Conservation (phyloP, 73 alveolate genomes). For the Paramecium caudatum region DNA sequence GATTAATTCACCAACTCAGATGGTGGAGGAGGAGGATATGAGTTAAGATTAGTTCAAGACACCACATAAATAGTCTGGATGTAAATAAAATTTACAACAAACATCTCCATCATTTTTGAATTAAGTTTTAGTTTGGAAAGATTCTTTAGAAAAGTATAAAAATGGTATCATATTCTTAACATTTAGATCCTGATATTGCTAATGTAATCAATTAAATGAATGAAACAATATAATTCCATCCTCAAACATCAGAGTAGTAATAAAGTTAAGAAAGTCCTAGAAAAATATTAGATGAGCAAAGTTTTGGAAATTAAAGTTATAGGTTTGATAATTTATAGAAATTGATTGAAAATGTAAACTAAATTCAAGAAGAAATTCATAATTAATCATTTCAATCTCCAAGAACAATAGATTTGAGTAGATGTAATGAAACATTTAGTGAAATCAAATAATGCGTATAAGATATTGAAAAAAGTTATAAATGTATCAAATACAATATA, state of each 20-base stretch:
- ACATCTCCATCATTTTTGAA: too few relatives aligned
- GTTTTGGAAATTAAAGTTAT: background rate
- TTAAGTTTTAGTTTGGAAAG: too few relatives aligned
- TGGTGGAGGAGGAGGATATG: too few relatives aligned
- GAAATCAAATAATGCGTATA: background rate
- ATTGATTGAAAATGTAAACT: background rate
- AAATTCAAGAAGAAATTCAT: background rate
- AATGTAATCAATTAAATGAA: too few relatives aligned
- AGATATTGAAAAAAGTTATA: constrained; percentile 24
- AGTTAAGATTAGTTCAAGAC: too few relatives aligned
- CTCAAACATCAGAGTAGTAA: background rate
- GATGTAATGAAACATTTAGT: constrained; percentile 19
- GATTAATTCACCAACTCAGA: too few relatives aligned
- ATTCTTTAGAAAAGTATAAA: too few relatives aligned
- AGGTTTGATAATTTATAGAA: background rate
- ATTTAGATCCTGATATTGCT: too few relatives aligned
- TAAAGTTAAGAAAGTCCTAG: background rate
- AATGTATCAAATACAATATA: background rate
- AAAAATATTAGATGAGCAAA: background rate
- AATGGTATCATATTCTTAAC: too few relatives aligned
- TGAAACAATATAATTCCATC: too few relatives aligned
- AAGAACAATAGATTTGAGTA: background rate
- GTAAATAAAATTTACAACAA: too few relatives aligned
- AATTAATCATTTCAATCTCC: background rate
- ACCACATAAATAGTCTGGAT: too few relatives aligned